A percentile compares a stretch with the other conserved stretches of the same genome.
Conservation (phyloP, 2,329 filamentous ascomycete species). For the Exophiala aquamarina region DNA sequence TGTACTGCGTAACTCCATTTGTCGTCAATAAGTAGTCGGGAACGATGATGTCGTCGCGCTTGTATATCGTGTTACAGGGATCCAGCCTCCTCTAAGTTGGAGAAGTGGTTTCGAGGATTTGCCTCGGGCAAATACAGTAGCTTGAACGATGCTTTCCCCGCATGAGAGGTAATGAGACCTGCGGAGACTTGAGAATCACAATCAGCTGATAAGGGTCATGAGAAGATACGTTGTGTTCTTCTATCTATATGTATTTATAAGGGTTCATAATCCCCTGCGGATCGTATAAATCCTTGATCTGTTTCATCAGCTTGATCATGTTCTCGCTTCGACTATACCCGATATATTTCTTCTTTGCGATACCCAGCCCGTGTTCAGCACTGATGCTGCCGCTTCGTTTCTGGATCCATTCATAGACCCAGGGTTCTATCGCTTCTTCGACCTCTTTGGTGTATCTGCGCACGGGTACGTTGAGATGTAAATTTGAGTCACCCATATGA, state of each 20-base stretch:
- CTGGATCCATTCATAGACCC: constrained; percentile 95
- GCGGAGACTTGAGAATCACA: too few relatives aligned
- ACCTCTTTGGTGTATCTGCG: constrained; percentile 82
- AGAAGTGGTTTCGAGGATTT: too few relatives aligned
- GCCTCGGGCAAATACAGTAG: too few relatives aligned
- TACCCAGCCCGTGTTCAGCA: constrained; percentile 89
- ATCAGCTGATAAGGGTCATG: too few relatives aligned
- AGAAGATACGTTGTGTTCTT: too few relatives aligned
- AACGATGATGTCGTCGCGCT: too few relatives aligned
- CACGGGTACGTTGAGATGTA: constrained; percentile 88
- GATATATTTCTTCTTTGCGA: constrained; percentile 95
- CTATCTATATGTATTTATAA: constrained; percentile 78
- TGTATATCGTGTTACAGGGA: too few relatives aligned
- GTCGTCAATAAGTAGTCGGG: too few relatives aligned
- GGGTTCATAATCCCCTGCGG: constrained; percentile 99
- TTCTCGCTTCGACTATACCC: constrained; percentile 87
- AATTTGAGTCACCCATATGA: constrained; percentile 95
- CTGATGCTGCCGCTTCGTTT: constrained; percentile 89
- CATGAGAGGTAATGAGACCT: too few relatives aligned
- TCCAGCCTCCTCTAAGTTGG: too few relatives aligned
- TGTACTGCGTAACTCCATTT: too few relatives aligned
- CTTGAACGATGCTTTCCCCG: too few relatives aligned
- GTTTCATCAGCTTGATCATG: constrained; percentile 88
- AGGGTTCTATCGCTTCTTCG: constrained; percentile 86
- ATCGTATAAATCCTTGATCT: constrained; percentile 91